A percentile compares a stretch with the other conserved stretches of the same genome.
Conservation (phyloP, 2,329 filamentous ascomycete genomes). For the Trichoderma citrinoviride region DNA sequence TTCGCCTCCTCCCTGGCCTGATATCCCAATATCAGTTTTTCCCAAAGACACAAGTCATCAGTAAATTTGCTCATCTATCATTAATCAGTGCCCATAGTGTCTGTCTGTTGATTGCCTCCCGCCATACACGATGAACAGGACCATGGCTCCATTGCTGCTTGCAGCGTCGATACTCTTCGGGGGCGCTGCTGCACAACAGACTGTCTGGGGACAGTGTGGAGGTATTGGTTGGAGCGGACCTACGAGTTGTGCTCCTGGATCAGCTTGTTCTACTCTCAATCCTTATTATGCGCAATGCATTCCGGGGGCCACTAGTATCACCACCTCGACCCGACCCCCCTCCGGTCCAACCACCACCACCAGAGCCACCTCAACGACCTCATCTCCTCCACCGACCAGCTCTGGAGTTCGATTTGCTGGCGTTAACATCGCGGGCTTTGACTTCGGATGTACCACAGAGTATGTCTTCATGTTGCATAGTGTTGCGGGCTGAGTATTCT, state of each 20-base stretch:
- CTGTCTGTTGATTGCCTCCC: background rate
- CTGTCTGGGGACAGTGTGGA: conserved; percentile 12
- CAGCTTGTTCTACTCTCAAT: background rate
- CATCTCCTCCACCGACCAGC: background rate
- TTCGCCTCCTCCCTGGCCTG: too few species aligned
- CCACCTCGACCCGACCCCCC: background rate
- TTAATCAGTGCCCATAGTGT: background rate
- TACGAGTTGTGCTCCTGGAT: background rate
- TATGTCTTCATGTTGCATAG: too few species aligned
- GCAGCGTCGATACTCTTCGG: background rate
- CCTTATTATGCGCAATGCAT: conserved; percentile 12
- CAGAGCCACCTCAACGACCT: background rate
- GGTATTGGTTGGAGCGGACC: conserved; percentile 1
- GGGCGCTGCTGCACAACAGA: conserved; percentile 3
- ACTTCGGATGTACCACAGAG: conserved; percentile 46
- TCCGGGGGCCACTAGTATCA: background rate
- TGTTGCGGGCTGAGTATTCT: too few species aligned
- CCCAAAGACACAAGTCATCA: too few species aligned
- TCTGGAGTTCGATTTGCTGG: background rate
- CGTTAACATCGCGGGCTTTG: conserved; percentile 24
- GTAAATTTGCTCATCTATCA: too few species aligned
- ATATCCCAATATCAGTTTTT: too few species aligned
- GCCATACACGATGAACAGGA: background rate
- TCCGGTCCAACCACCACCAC: background rate
- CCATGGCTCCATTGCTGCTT: background rate